A percentile compares a stretch with the other conserved stretches of the same genome.
phyloP scores from a whole-genome alignment of 2,329 filamentous ascomycete genomes.

The Exophiala phaeomuriformis region DNA sequence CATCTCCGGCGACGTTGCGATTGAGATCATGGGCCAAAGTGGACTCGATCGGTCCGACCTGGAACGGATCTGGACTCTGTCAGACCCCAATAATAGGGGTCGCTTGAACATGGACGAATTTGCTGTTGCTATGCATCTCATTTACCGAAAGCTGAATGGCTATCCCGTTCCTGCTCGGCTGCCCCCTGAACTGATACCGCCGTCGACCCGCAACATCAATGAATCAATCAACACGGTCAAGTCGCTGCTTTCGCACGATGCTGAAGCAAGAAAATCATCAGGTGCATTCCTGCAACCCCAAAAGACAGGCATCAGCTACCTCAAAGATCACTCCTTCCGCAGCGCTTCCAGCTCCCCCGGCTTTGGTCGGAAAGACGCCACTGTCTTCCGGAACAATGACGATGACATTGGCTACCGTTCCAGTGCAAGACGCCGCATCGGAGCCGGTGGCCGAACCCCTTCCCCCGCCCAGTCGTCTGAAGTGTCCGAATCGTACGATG shows the following conservation, averaged over 20 bases:
- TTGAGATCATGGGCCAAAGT: constrained; percentile 96
- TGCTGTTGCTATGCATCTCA: constrained; percentile 96
- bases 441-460: constrained; percentile 62
- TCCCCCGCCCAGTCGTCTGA: constrained; percentile 70
- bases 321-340: constrained; percentile 91
- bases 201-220: constrained; percentile 86
- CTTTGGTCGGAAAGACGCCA: constrained; percentile 77
- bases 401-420: constrained; percentile 88
- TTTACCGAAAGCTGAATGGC: constrained; percentile 93
- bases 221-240: constrained; percentile 92
- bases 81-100: constrained; percentile 89
- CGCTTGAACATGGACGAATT: constrained; percentile 95
- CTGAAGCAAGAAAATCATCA: constrained; percentile 78
- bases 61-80: constrained; percentile 88
- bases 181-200: constrained; percentile 85
- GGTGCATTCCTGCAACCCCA: constrained; percentile 88
- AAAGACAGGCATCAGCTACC: constrained; percentile 94
- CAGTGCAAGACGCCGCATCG: constrained; percentile 79
- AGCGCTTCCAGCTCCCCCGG: constrained; percentile 52
- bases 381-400: constrained; percentile 93
- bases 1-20: constrained; percentile 83
- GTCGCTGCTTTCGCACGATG: constrained; percentile 79
- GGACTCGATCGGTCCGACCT: constrained; percentile 84
- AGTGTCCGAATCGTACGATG: constrained; percentile 59
- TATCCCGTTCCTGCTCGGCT: constrained; percentile 84